Percentiles rank a stretch among this genome's conserved stretches.
Conservation (phyloP, 257 asterid genomes). For the Fraxinus quadrangulata region DNA sequence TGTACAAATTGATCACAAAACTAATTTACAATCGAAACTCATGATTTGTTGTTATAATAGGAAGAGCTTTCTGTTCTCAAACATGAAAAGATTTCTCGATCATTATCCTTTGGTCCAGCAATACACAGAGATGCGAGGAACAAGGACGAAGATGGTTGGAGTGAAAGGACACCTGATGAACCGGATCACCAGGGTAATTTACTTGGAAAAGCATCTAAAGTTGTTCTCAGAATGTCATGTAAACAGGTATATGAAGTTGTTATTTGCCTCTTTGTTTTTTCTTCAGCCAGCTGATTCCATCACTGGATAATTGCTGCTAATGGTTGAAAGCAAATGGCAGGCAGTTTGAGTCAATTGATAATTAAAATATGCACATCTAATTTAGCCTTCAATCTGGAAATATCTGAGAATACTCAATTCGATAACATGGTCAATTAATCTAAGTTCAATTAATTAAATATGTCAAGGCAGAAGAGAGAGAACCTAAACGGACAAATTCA, state of each 20-base stretch:
- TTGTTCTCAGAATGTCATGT: constrained; percentile 63
- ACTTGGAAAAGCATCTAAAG: constrained; percentile 50
- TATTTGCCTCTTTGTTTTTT: constrained; percentile 3
- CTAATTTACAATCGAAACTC: constrained; percentile 27
- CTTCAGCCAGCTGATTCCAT: background rate
- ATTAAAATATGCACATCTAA: background rate
- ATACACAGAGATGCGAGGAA: constrained; percentile 31
- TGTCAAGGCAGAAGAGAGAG: background rate
- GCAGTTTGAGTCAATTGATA: background rate
- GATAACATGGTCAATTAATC: background rate
- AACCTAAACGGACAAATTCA: background rate
- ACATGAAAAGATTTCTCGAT: constrained; percentile 62
- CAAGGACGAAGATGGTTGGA: constrained; percentile 41
- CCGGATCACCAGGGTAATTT: constrained; percentile 32
- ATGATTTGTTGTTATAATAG: constrained; percentile 46
- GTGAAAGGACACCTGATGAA: constrained; percentile 29
- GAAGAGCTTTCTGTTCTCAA: constrained; percentile 85
- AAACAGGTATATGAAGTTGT: constrained; percentile 58
- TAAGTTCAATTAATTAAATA: background rate
- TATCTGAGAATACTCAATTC: background rate
- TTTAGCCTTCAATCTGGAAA: constrained; percentile 7
- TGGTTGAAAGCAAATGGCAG: constrained; percentile 1
- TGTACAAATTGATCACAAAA: background rate
- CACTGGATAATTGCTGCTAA: constrained; percentile 16
- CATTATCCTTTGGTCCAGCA: constrained; percentile 61